Base-by-base conservation (phyloP, 2,329 filamentous ascomycete species). In the Colletotrichum acutatum region DNA sequence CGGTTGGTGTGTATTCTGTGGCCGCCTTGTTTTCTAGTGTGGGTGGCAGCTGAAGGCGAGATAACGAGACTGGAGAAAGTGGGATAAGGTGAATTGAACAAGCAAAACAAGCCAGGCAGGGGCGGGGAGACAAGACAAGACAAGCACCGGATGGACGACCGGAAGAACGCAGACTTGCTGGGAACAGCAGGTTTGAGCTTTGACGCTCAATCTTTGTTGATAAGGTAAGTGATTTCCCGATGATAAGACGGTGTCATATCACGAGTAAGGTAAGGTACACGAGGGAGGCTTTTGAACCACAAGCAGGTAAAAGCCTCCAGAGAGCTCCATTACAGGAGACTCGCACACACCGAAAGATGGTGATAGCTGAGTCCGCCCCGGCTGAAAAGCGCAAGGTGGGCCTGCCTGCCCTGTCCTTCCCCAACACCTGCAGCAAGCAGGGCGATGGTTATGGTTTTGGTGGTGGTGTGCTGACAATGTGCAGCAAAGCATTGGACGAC, bases 401-500 rank as follows among this genome's bases (percentile, higher is more conserved):
- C 46, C 56, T 61, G 66, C 46, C 56, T 61, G 66, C 14, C 37
- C 32, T 56, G 49, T 54, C 34, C 61, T 37, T 46, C 42, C 60
- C 66, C 46, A 37, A 60, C 26, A 66, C 32, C 58, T 68, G 65
- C 52, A 57, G 24, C 53, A 53, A 24, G 42, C 42, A 22, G 34
- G 32, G 28, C 22, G 52, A 42, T 11, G 22, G 28, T 53, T 52
- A 30, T 26, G 46, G 54, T 32, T 53, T 37, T 49, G n/a, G n/a
- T 59, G 65, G 22, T 68, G 69, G 69, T 72, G 66, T 72, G 71
- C 68, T 74, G 68, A 72, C 57, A 59, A 28, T 60, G 71, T 58
- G 52, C 42, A 54, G 46, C 42, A 72, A 49, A 67, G 68, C 30
- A 72, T 68, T 72, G 71, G 62, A 67, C 42, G 58, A 63, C 14